Evolutionary conservation across 2,329 filamentous ascomycete genomes (phyloP), one percentile per base, ranked within the genome.

Genomic region (Atkinsonella texensis): DNA sequence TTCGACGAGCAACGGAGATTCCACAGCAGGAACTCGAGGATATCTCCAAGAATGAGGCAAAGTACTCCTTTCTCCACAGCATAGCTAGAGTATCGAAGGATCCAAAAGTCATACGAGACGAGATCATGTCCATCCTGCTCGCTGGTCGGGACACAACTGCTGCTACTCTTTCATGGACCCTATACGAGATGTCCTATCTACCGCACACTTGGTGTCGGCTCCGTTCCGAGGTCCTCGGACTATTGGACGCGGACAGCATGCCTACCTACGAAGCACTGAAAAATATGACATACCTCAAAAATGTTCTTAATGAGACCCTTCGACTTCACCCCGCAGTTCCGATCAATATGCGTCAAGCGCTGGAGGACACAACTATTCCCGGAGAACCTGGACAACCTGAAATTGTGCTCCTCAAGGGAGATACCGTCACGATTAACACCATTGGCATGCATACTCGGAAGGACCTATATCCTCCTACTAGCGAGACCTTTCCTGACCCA

Each of bases 61-160:
- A 74, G 46, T 85, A 87, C 59, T 89, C 83, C 1, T 89, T 91
- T 68, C 74, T 90, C n/a, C 83, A 90, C 63, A 84, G 84, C 50
- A 76, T 91, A 11, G 85, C 84, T 15, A 74, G 74, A 13, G 83
- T 82, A 63, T 89, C 86, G 0, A 77, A 83, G 12, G 71, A 78
- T 51, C 68, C 70, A 0, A 74, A 74, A 38, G 74, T 84, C 11
- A 76, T 91, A 32, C 82, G 87, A n/a, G 85, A 90, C 64, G 85
- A 90, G 62, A 74, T 89, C 42, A 79, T 88, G 46, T 81, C 82
- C 9, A 76, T 90, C 11, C 75, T 91, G n/a, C 38, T 96, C 13
- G 90, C 90, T 1, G 89, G 88, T 5, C 78, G 87, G 31, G 90
- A 96, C 66, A 95, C 89, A 7, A 95, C 90, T 0, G 89, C 89